Percentiles rank a stretch among this genome's conserved stretches.
Evolutionary conservation across 495 filamentous ascomycete species (phyloP).

Genomic region (Penicillium paradoxum): DNA sequence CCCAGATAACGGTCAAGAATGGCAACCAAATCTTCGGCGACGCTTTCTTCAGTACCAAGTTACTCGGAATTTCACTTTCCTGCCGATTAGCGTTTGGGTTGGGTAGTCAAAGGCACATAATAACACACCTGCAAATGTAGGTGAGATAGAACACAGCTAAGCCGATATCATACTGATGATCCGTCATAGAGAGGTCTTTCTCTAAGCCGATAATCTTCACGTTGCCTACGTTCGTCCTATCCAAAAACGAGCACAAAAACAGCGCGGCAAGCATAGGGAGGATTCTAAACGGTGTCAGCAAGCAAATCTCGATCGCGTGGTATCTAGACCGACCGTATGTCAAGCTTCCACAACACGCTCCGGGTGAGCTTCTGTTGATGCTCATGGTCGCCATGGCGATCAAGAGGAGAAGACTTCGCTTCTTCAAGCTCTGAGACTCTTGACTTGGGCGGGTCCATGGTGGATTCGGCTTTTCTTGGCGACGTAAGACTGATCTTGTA

Average conservation of each 20-base stretch:
- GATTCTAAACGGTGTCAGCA: constrained; percentile 31
- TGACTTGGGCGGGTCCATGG: constrained; percentile 19
- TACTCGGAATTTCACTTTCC: constrained; percentile 39
- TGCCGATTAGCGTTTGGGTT: background rate
- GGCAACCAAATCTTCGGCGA: constrained; percentile 63
- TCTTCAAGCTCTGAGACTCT: constrained; percentile 15
- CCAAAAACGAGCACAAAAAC: constrained; percentile 47
- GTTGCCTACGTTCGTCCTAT: constrained; percentile 60
- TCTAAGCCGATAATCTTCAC: constrained; percentile 58
- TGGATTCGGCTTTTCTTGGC: background rate
- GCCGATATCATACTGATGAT: constrained; percentile 65
- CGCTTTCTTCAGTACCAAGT: constrained; percentile 39
- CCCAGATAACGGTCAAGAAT: constrained; percentile 59
- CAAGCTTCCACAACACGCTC: constrained; percentile 48
- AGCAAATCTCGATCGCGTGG: too few species aligned
- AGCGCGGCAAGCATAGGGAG: constrained; percentile 58
- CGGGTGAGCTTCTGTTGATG: constrained; percentile 27
- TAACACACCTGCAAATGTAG: constrained; percentile 48
- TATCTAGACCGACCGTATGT: constrained; percentile 40
- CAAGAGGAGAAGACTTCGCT: constrained; percentile 8
- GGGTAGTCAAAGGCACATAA: background rate
- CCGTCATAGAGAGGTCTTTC: constrained; percentile 48
- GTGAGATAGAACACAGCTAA: constrained; percentile 56
- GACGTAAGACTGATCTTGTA: background rate
- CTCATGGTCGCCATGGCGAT: constrained; percentile 12